Percentiles rank a stretch among this genome's conserved stretches.
These are phyloP conservation scores for Debaryomyces tyrocola DNA, from an alignment of 805 yeast genomes.

Conservation along the genomic window DNA sequence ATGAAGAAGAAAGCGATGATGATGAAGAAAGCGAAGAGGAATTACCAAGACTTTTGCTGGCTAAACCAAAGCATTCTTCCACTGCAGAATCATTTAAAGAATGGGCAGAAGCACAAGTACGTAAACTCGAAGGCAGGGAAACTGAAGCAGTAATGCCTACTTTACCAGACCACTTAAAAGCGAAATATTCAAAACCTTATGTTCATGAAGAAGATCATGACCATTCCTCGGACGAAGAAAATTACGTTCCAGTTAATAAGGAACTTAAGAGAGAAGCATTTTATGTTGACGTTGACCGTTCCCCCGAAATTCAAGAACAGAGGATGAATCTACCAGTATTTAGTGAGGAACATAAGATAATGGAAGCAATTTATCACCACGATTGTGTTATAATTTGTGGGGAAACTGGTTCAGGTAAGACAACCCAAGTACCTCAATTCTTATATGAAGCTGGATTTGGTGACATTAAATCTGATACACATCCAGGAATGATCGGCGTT, in stretches of 20 bases:
- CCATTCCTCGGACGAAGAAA: constrained; percentile 65
- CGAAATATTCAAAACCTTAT: constrained; percentile 45
- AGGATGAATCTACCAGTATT: constrained; percentile 83
- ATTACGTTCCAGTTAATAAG: constrained; percentile 57
- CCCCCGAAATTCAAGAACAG: constrained; percentile 61
- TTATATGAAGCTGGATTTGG: constrained; percentile 93
- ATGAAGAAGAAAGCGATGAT: constrained; percentile 25
- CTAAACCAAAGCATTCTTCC: constrained; percentile 46
- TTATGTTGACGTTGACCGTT: constrained; percentile 66
- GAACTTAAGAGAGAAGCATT: constrained; percentile 56
- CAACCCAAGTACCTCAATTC: constrained; percentile 97
- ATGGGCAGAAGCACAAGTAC: constrained; percentile 83
- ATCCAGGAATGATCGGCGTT: constrained; percentile 92
- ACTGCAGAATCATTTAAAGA: constrained; percentile 62
- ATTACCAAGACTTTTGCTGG: constrained; percentile 31
- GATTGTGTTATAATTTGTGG: constrained; percentile 92
- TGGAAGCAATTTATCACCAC: constrained; percentile 94
- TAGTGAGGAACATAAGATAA: constrained; percentile 85
- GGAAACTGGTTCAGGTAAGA: constrained; percentile 98
- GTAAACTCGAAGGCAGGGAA: constrained; percentile 61
- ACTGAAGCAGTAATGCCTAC: constrained; percentile 43
- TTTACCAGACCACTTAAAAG: constrained; percentile 47
- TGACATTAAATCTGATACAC: constrained; percentile 47
- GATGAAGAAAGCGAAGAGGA: constrained; percentile 32
- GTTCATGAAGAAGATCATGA: constrained; percentile 71